These are phyloP conservation scores for Naganishia sp. DNA, from an alignment of 1,284 basidiomycete genomes.

Conservation along the genomic window DNA sequence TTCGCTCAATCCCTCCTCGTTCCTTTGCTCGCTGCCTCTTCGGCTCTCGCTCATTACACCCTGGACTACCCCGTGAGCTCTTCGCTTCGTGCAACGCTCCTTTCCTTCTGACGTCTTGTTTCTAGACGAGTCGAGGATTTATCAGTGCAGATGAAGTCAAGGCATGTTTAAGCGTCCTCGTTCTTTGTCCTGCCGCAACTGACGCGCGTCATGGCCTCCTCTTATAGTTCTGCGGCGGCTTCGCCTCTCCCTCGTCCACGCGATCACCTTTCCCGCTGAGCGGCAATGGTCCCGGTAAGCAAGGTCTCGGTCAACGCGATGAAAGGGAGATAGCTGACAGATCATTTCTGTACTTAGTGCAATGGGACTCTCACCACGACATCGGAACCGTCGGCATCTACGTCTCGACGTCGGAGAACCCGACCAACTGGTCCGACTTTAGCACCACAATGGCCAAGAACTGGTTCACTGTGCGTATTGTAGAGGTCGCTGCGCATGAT, in stretches of 20 bases:
- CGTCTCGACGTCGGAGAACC: constrained; percentile 62
- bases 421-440: constrained; percentile 65
- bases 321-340: neutral
- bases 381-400: constrained; percentile 58
- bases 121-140: constrained; percentile 62
- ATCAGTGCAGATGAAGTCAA: constrained; percentile 62
- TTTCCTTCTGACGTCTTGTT: neutral
- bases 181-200: neutral
- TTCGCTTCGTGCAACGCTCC: too few species aligned
- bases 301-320: constrained; percentile 4
- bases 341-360: constrained; percentile 33
- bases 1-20: constrained; percentile 12
- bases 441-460: constrained; percentile 53
- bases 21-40: constrained; percentile 46
- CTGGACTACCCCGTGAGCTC: constrained; percentile 61
- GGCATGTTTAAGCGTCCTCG: constrained; percentile 58
- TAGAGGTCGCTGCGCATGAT: constrained; percentile 16
- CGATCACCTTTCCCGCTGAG: constrained; percentile 67
- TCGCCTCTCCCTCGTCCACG: constrained; percentile 51
- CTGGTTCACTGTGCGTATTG: constrained; percentile 57
- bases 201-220: neutral
- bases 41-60: constrained; percentile 67
- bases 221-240: constrained; percentile 53
- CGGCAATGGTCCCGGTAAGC: constrained; percentile 59
- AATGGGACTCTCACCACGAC: constrained; percentile 44